Conservation (phyloP, 768 basidiomycete genomes). For the Boletus bicolor region DNA sequence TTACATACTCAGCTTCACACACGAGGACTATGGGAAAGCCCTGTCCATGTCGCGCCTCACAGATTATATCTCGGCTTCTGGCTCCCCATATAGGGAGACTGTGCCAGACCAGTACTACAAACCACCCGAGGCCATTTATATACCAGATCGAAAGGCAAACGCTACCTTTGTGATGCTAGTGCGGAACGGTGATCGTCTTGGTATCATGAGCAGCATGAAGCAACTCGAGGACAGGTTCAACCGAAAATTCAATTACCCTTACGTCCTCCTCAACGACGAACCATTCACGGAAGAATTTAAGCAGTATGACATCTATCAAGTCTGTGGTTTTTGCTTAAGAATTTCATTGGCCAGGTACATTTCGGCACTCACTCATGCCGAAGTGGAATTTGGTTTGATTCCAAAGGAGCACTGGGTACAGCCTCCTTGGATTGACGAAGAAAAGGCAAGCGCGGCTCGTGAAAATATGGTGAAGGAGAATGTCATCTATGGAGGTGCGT, state of each 20-base stretch:
- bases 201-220: slow-evolving; percentile 60
- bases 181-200: slow-evolving; percentile 60
- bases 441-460: slow-evolving; percentile 52
- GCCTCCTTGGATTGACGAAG: slow-evolving; percentile 76
- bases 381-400: slow-evolving; percentile 59
- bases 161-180: slow-evolving; percentile 82
- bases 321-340: slow-evolving; percentile 3
- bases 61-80: slow-evolving; percentile 20
- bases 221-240: slow-evolving; percentile 90
- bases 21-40: slow-evolving; percentile 41
- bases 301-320: slow-evolving; percentile 35
- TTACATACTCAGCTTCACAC: slow-evolving; percentile 41
- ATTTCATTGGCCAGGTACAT: slow-evolving; percentile 27
- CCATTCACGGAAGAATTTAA: slow-evolving; percentile 77
- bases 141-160: slow-evolving; percentile 64
- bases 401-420: slow-evolving; percentile 72
- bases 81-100: slow-evolving; percentile 54
- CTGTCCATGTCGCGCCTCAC: slow-evolving; percentile 37
- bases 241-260: slow-evolving; percentile 73
- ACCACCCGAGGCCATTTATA: slow-evolving; percentile 33
- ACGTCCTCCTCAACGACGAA: slow-evolving; percentile 86
- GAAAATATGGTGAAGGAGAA: slow-evolving; percentile 59
- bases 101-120: slow-evolving; percentile 59
- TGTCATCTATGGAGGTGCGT: slow-evolving; percentile 64
- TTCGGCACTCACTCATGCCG: slow-evolving; percentile 26